Conservation (phyloP, 208 protist genomes). For the Herpetomonas muscarum region DNA sequence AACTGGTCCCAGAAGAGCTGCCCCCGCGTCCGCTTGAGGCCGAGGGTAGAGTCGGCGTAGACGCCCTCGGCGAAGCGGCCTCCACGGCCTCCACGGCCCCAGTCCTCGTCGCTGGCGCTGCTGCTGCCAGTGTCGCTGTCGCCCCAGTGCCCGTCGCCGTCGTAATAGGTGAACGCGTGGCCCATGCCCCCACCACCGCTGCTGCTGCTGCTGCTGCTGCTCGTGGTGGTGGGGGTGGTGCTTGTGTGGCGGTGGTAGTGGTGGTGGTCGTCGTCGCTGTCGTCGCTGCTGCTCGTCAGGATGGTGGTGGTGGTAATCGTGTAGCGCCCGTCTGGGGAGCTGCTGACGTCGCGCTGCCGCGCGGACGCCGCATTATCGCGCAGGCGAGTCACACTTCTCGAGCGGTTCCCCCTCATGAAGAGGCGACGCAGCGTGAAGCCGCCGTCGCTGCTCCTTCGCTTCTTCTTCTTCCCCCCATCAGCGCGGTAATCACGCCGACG, state of each 20-base stretch:
- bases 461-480: not conserved
- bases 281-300: not conserved
- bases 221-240: not conserved
- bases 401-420: not conserved
- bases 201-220: not conserved
- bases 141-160: too few relatives aligned
- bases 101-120: not conserved
- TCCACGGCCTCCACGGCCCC: not conserved
- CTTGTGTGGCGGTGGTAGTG: not conserved
- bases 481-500: not conserved
- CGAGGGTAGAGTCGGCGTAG: too few relatives aligned
- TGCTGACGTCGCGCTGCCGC: not conserved
- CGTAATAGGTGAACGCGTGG: too few relatives aligned
- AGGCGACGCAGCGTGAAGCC: not conserved
- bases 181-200: too few relatives aligned
- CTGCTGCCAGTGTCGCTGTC: not conserved
- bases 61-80: too few relatives aligned
- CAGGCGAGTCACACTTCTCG: too few relatives aligned
- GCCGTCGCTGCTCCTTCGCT: too few relatives aligned
- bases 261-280: not conserved
- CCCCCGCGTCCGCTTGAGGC: not conserved
- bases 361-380: too few relatives aligned
- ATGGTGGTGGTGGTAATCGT: not conserved
- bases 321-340: too few relatives aligned
- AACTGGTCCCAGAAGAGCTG: conserved; percentile 4